Base-by-base conservation (phyloP, 1,284 basidiomycete species). In the Rhodotorula sp. region DNA sequence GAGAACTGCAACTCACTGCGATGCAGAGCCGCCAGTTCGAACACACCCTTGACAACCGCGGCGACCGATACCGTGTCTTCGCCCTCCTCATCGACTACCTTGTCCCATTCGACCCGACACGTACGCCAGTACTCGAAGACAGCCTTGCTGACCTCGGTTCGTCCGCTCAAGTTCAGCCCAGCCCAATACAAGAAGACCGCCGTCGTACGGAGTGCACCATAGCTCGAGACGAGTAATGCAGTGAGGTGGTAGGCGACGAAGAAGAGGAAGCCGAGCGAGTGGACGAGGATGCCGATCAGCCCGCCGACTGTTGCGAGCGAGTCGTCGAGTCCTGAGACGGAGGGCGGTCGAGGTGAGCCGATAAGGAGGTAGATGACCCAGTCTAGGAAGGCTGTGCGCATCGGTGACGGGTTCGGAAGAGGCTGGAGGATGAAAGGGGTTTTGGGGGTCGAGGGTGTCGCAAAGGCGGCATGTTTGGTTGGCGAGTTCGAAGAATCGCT, bases 41-140 rank as follows among this genome's bases (percentile, higher is more conserved):
- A 17, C 24, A 72, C 8, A 0, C 67, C 73, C 15, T 55, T 44
- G n/a, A 36, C 24, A 15, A 68, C 63, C 47, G 59, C 65, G 63
- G 51, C 51, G 2, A 48, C 36, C 2, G 66, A 53, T 1, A 72
- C 24, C 10, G 44, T 17, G 6, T 17, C 22, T 36, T 66, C 64
- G 15, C 70, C 70, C 15, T 74, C 70, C 55, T 72, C 56, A 27
- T 22, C 44, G 19, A 47, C 61, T 2, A 73, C 73, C 24, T 55
- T 39, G 53, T 69, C 62, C 73, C 73, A 74, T 34, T 74, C 73
- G 19, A 27, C 58, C 22, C 64, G 30, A 44, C 73, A 68, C n/a
- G 59, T 34, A 10, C 34, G 30, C 48, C 61, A 57, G 39, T 74
- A 74, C 27, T 66, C 68, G 19, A 58, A 36, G 17, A 64, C 59